Base-by-base conservation (phyloP, 1,284 basidiomycete genomes). In the Sanguinoderma infundibulare region DNA sequence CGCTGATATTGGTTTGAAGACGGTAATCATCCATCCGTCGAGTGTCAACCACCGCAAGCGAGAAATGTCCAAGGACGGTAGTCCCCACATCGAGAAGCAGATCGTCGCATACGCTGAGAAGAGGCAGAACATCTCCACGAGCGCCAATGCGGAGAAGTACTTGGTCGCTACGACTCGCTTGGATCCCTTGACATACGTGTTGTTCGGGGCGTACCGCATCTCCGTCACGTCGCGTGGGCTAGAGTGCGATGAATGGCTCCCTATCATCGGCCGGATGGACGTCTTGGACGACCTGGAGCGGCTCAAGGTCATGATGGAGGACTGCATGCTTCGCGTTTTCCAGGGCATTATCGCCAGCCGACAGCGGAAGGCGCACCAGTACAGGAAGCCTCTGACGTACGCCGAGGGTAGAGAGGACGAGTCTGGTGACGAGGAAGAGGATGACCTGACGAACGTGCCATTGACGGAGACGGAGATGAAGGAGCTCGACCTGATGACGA, bases 241-340 rank as follows among this genome's bases (percentile, higher is more conserved):
- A 32, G 89, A 92, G 72, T 96, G 94, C 73, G 96, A 98, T 71
- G 87, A 86, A 49, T 98, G 96, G 96, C 79, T 98, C 24, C 94
- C 95, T 10, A 85, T 98, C 54, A 81, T 88, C 28, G 96, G 96
- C 46, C 84, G 91, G 67, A 74, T 90, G 61, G 86, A 91, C 68
- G 86, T 88, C 5, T 78, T 98, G 65, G 94, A 97, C 73, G 90
- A 95, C 68, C 79, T 98, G 24, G 90, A 92, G 71, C 83, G 87
- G n/a, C 79, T 98, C 69, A 96, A 96, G 77, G 80, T 79, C 30
- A 80, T 92, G 67, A 87, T 98, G 81, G 94, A 98, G 70, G 79
- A 82, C 2, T 95, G 92, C 72, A 90, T 98, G 88, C 79, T 96
- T 55, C 87, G 96, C 46, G 94, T 98, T 1, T 98, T 96, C 69